phyloP scores from a whole-genome alignment of 2,329 filamentous ascomycete genomes.

The Elsinoe necatrix region DNA sequence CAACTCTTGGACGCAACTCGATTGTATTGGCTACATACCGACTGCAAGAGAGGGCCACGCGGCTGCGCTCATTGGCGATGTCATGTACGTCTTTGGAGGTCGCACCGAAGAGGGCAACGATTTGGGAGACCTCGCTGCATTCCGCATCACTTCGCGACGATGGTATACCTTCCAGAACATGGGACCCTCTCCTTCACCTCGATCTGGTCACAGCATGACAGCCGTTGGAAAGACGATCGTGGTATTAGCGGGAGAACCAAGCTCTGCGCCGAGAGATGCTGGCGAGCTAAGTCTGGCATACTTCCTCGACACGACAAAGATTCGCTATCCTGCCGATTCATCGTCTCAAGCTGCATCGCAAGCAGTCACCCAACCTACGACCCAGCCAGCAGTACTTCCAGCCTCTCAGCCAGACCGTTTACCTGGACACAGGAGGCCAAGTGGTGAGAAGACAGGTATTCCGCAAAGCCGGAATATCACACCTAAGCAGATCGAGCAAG shows the following conservation, averaged over 20 bases:
- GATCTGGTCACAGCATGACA: slow-evolving; percentile 97
- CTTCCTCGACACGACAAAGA: slow-evolving; percentile 88
- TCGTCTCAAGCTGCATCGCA: slow-evolving; percentile 10
- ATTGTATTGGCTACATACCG: slow-evolving; percentile 97
- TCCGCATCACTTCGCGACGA: slow-evolving; percentile 69
- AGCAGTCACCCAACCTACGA: background rate
- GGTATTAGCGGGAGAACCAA: slow-evolving; percentile 88
- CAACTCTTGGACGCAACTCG: slow-evolving; percentile 79
- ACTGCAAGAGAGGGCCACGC: slow-evolving; percentile 90
- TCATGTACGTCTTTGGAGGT: slow-evolving; percentile 98
- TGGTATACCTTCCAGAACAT: slow-evolving; percentile 99
- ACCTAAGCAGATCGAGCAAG: slow-evolving; percentile 25
- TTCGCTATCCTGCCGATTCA: slow-evolving; percentile 70
- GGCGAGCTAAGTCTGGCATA: slow-evolving; percentile 84
- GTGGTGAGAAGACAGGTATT: slow-evolving; percentile 25
- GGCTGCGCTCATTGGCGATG: slow-evolving; percentile 85
- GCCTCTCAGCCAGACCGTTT: slow-evolving; percentile 22
- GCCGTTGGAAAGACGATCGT: slow-evolving; percentile 86
- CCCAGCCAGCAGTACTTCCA: background rate
- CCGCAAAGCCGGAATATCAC: slow-evolving; percentile 20
- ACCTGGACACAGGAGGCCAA: slow-evolving; percentile 26
- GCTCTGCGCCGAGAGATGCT: slow-evolving; percentile 69
- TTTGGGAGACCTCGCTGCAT: slow-evolving; percentile 84
- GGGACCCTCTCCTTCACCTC: slow-evolving; percentile 86
- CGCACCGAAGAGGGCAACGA: slow-evolving; percentile 89